Evolutionary conservation across 75 land plant species (phyloP).

Genomic region (Pseudotsuga menziesii): DNA sequence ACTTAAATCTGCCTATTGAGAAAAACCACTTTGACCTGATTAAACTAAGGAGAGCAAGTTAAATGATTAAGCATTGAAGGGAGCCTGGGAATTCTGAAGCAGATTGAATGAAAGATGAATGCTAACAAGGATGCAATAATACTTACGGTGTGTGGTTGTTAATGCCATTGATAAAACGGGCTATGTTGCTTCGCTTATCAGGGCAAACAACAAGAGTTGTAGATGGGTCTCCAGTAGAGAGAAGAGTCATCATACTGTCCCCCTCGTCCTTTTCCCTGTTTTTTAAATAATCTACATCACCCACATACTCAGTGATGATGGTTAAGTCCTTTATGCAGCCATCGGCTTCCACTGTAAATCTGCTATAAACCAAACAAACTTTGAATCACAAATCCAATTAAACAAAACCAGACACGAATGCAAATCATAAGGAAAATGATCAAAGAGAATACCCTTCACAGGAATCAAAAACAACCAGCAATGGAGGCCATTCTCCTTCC

Average conservation of each 20-base stretch:
- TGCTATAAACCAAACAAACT: not conserved
- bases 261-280: slow-evolving; percentile 35
- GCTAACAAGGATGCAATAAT: not conserved
- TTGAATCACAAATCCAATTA: not conserved
- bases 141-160: slow-evolving; percentile 45
- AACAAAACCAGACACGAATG: not conserved
- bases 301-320: slow-evolving; percentile 43
- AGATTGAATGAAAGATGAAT: not conserved
- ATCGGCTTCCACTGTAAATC: slow-evolving; percentile 50
- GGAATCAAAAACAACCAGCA: slow-evolving; percentile 70
- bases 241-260: slow-evolving; percentile 48
- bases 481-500: slow-evolving; percentile 77
- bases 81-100: not conserved
- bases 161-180: slow-evolving; percentile 52
- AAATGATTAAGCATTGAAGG: not conserved
- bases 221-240: slow-evolving; percentile 30
- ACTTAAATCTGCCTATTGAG: not conserved
- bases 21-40: not conserved
- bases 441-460: slow-evolving; percentile 56
- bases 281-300: slow-evolving; percentile 46
- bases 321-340: slow-evolving; percentile 39
- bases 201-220: slow-evolving; percentile 51
- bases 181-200: slow-evolving; percentile 46
- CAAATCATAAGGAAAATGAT: not conserved
- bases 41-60: not conserved